phyloP scores from a whole-genome alignment of 1,284 basidiomycete species.

The Clitocybe nebularis region DNA sequence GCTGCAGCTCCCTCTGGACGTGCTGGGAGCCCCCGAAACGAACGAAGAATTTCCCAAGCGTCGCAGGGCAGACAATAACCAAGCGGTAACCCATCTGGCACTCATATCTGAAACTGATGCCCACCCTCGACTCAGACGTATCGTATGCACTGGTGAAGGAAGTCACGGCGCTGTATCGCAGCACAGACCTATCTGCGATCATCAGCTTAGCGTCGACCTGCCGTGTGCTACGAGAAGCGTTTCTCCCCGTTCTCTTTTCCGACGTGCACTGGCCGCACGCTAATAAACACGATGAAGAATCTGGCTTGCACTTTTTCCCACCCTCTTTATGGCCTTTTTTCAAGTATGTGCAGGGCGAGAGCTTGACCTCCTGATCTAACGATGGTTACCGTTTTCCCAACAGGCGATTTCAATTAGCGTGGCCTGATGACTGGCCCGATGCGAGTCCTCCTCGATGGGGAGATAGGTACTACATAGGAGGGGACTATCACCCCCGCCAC shows the following conservation, averaged over 20 bases:
- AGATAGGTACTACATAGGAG: constrained; percentile 26
- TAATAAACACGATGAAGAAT: constrained; percentile 27
- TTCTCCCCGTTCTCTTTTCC: constrained; percentile 30
- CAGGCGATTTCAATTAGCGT: constrained; percentile 31
- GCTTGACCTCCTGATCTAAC: not conserved
- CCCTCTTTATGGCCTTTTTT: constrained; percentile 30
- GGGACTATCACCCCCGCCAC: constrained; percentile 32
- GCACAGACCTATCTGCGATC: constrained; percentile 13
- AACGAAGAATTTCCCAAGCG: no score
- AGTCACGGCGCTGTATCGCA: constrained; percentile 10
- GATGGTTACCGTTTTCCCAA: constrained; percentile 1
- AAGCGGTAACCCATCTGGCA: not conserved
- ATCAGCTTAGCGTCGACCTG: constrained; percentile 21
- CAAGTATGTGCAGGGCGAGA: constrained; percentile 20
- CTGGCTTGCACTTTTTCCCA: constrained; percentile 33
- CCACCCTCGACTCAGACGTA: constrained; percentile 18
- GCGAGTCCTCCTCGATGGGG: constrained; percentile 32
- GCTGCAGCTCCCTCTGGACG: no score
- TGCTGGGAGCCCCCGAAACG: no score
- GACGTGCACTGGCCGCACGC: constrained; percentile 34
- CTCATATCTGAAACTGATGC: constrained; percentile 10
- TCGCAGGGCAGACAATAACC: not conserved
- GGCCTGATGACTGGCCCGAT: constrained; percentile 40
- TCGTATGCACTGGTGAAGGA: constrained; percentile 20
- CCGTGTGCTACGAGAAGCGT: constrained; percentile 21